phyloP scores from a whole-genome alignment of 139 green algal species.

The Auxenochlorella protothecoides region DNA sequence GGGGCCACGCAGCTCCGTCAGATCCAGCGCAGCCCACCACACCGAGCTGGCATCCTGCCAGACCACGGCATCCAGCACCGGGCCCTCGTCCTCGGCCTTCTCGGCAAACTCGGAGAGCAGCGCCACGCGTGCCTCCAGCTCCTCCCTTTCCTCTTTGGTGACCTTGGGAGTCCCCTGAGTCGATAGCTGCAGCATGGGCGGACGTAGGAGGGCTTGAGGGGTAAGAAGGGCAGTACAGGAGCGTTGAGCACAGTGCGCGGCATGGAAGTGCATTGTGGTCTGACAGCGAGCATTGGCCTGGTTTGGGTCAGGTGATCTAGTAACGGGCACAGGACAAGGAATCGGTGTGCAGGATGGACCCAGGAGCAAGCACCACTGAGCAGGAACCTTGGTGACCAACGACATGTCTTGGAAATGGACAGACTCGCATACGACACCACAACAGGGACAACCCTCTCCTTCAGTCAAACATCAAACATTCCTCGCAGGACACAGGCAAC shows the following conservation, averaged over 20 bases:
- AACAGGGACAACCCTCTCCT: too few relatives aligned
- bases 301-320: background rate
- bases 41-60: constrained; percentile 70
- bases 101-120: constrained; percentile 41
- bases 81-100: constrained; percentile 36
- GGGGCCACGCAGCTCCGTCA: constrained; percentile 28
- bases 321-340: background rate
- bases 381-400: too few relatives aligned
- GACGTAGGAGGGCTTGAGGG: too few relatives aligned
- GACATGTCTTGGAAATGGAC: too few relatives aligned
- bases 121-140: constrained; percentile 61
- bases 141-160: constrained; percentile 29
- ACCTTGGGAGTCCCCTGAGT: background rate
- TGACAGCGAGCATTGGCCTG: background rate
- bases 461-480: too few relatives aligned
- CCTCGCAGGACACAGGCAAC: background rate
- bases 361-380: too few relatives aligned
- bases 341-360: too few relatives aligned
- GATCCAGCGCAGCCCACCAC: constrained; percentile 78
- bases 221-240: too few relatives aligned
- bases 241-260: too few relatives aligned
- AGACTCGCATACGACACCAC: too few relatives aligned
- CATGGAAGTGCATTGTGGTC: too few relatives aligned
- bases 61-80: constrained; percentile 72
- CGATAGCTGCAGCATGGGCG: too few relatives aligned